A percentile compares a stretch with the other conserved stretches of the same genome.
phyloP scores from a whole-genome alignment of 768 basidiomycete genomes.

The Panellus pusillus region DNA sequence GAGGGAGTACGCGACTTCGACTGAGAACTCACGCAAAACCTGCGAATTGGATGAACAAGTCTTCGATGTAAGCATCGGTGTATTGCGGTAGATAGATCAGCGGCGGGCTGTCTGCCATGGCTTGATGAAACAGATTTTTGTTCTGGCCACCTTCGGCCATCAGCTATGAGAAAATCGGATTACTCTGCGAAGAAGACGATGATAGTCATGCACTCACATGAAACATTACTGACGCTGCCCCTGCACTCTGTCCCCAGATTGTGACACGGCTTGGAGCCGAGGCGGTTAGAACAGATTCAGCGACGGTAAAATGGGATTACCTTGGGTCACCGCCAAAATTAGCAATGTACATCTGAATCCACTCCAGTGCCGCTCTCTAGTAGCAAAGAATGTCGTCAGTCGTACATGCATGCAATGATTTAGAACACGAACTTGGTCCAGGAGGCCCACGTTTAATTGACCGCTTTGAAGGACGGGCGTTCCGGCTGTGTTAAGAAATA shows the following conservation, averaged over 20 bases:
- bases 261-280: conserved; percentile 33
- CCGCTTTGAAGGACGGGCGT: conserved; percentile 33
- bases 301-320: conserved; percentile 18
- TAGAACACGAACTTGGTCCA: conserved; percentile 23
- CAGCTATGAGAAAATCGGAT: conserved; percentile 26
- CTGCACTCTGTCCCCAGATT: conserved; percentile 45
- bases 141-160: conserved; percentile 39
- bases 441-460: conserved; percentile 37
- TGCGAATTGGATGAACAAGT: conserved; percentile 36
- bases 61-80: conserved; percentile 34
- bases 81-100: conserved; percentile 36
- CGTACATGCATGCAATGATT: not conserved
- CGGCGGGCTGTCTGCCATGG: conserved; percentile 46
- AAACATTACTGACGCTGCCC: conserved; percentile 43
- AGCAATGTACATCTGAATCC: conserved; percentile 38
- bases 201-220: conserved; percentile 28
- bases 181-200: not conserved
- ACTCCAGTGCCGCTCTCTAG: conserved; percentile 36
- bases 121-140: conserved; percentile 39
- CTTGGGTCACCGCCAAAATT: conserved; percentile 38
- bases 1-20: not conserved
- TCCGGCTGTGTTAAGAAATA: conserved; percentile 28
- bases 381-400: not conserved
- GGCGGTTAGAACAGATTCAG: not conserved
- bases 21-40: conserved; percentile 32